Evolutionary conservation across 495 filamentous ascomycete genomes (phyloP).

Genomic region (Neurospora africana): DNA sequence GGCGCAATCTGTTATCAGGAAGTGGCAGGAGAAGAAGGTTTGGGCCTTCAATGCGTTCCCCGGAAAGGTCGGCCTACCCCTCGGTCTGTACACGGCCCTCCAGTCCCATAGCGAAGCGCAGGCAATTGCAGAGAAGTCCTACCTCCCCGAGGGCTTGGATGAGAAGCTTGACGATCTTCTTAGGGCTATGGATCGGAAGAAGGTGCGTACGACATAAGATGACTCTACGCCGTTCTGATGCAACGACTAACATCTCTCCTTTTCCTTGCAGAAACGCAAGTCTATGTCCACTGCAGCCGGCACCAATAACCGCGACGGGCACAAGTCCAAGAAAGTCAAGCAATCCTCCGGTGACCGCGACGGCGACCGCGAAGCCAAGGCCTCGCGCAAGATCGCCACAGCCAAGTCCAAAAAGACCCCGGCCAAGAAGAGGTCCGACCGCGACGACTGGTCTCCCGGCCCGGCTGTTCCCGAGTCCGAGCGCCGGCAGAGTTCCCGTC

Average conservation of each 20-base stretch:
- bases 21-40: constrained; percentile 68
- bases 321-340: constrained; percentile 15
- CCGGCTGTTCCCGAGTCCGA: constrained; percentile 24
- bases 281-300: constrained; percentile 2
- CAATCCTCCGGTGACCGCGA: constrained; percentile 4
- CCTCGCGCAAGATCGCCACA: constrained; percentile 11
- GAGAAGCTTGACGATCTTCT: constrained; percentile 60
- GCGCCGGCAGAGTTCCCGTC: constrained; percentile 43
- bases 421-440: constrained; percentile 24
- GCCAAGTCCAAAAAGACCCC: constrained; percentile 24
- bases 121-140: constrained; percentile 72
- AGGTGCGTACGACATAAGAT: constrained; percentile 26
- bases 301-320: constrained; percentile 24
- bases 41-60: constrained; percentile 75
- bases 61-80: constrained; percentile 68
- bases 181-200: constrained; percentile 42
- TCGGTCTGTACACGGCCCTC: constrained; percentile 64
- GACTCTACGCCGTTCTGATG: neutral
- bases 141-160: constrained; percentile 72
- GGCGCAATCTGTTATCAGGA: constrained; percentile 68
- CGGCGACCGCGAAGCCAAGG: neutral
- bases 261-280: constrained; percentile 38
- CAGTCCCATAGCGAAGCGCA: constrained; percentile 68
- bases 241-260: constrained; percentile 1
- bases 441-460: constrained; percentile 8